Evolutionary conservation across 805 yeast species (phyloP).

Genomic region (Naumovozyma castellii): DNA sequence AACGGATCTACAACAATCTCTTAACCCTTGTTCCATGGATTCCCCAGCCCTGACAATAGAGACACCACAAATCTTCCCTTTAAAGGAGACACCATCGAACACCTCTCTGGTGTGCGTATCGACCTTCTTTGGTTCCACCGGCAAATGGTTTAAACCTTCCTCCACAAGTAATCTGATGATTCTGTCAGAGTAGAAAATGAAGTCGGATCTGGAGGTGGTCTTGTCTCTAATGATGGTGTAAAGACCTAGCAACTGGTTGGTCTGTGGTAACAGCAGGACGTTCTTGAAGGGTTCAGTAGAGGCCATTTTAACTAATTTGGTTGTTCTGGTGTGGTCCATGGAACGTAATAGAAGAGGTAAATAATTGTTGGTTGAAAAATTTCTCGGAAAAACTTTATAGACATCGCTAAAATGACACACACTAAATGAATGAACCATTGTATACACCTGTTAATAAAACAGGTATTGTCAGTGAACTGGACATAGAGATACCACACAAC

Average conservation of each 20-base stretch:
- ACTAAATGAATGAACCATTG: no score
- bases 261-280: slow-evolving; percentile 67
- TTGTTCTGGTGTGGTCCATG: no score
- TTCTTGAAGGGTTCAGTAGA: slow-evolving; percentile 30
- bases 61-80: slow-evolving; percentile 93
- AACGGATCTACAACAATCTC: slow-evolving; percentile 93
- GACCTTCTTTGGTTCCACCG: slow-evolving; percentile 61
- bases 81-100: slow-evolving; percentile 67
- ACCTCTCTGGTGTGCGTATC: slow-evolving; percentile 65
- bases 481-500: no score
- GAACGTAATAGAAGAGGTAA: no score
- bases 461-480: no score
- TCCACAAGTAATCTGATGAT: slow-evolving; percentile 87
- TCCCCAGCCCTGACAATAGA: slow-evolving; percentile 98
- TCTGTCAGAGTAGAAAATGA: slow-evolving; percentile 88
- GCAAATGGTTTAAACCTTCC: slow-evolving; percentile 86
- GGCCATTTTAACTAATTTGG: not conserved
- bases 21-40: slow-evolving; percentile 93
- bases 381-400: no score
- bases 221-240: slow-evolving; percentile 85
- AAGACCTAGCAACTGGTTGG: slow-evolving; percentile 78
- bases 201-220: slow-evolving; percentile 74
- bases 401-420: no score
- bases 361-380: no score
- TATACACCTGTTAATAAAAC: no score